Conservation (phyloP, 345 rosid genomes). For the Gossypium stocksii region DNA sequence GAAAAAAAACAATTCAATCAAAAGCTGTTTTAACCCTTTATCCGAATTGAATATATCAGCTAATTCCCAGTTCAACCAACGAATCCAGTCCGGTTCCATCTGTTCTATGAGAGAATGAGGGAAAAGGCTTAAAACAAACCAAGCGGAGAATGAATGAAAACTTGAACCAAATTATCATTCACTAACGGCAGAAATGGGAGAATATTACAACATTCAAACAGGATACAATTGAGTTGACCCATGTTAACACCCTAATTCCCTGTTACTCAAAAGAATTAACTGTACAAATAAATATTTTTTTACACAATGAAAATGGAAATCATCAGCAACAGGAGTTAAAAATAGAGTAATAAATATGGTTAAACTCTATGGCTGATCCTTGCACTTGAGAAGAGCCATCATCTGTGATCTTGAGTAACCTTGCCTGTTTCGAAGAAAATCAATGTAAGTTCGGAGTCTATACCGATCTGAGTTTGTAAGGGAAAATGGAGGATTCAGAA, state of each 20-base stretch:
- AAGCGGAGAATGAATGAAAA: not conserved
- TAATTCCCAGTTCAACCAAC: no score
- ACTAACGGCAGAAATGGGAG: slow-evolving; percentile 19
- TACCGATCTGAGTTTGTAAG: slow-evolving; percentile 78
- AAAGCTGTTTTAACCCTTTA: no score
- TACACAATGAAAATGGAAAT: slow-evolving; percentile 22
- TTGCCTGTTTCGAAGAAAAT: slow-evolving; percentile 62
- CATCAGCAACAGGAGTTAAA: slow-evolving; percentile 6
- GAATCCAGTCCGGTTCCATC: no score
- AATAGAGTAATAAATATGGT: not conserved
- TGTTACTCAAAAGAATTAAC: slow-evolving; percentile 51
- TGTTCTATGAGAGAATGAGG: no score
- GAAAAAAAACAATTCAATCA: no score
- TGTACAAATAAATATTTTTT: slow-evolving; percentile 56
- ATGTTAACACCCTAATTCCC: slow-evolving; percentile 17
- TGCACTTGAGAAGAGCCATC: slow-evolving; percentile 46
- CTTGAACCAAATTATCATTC: slow-evolving; percentile 6
- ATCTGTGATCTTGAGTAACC: slow-evolving; percentile 52
- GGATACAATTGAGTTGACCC: slow-evolving; percentile 22
- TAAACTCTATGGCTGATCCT: slow-evolving; percentile 32
- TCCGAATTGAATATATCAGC: no score
- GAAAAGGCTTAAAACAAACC: not conserved
- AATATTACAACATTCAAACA: slow-evolving; percentile 38
- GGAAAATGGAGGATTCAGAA: slow-evolving; percentile 81
- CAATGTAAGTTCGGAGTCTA: slow-evolving; percentile 66